Conservation (phyloP, 768 basidiomycete species). For the Boletus rubescentipes region DNA sequence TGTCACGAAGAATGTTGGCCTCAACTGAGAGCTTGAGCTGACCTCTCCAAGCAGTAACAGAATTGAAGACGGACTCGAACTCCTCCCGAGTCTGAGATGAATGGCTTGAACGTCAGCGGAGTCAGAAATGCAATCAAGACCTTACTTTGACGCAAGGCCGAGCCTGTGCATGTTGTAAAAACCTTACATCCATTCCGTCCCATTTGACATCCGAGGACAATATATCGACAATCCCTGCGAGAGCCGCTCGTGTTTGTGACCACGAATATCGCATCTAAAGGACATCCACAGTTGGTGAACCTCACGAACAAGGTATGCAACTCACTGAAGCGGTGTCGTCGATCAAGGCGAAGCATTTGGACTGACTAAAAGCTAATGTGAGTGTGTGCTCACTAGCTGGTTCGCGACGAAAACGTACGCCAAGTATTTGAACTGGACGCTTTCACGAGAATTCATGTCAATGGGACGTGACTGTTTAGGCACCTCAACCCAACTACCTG, state of each 20-base stretch:
- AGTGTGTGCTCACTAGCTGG: background rate
- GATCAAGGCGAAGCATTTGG: slow-evolving; percentile 23
- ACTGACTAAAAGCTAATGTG: slow-evolving; percentile 10
- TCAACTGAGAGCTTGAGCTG: background rate
- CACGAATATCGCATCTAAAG: slow-evolving; percentile 23
- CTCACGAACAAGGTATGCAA: background rate
- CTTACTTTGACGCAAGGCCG: slow-evolving; percentile 11
- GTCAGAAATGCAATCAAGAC: background rate
- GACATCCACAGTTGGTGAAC: background rate
- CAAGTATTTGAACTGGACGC: slow-evolving; percentile 17
- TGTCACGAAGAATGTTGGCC: background rate
- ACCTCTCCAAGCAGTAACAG: slow-evolving; percentile 20
- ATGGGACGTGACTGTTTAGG: slow-evolving; percentile 9
- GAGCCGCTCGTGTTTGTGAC: slow-evolving; percentile 21
- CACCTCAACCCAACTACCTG: slow-evolving; percentile 8
- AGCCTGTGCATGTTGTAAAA: slow-evolving; percentile 12
- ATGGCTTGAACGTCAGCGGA: background rate
- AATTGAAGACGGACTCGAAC: slow-evolving; percentile 20
- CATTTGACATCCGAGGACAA: slow-evolving; percentile 14
- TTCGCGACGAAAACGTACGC: slow-evolving; percentile 11
- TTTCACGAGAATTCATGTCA: slow-evolving; percentile 11
- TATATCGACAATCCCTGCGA: slow-evolving; percentile 10
- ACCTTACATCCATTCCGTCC: slow-evolving; percentile 20
- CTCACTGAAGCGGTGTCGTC: slow-evolving; percentile 24
- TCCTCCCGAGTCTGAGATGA: slow-evolving; percentile 14